Evolutionary conservation across 2,329 filamentous ascomycete species (phyloP).

Genomic region (Ascochyta lentis): DNA sequence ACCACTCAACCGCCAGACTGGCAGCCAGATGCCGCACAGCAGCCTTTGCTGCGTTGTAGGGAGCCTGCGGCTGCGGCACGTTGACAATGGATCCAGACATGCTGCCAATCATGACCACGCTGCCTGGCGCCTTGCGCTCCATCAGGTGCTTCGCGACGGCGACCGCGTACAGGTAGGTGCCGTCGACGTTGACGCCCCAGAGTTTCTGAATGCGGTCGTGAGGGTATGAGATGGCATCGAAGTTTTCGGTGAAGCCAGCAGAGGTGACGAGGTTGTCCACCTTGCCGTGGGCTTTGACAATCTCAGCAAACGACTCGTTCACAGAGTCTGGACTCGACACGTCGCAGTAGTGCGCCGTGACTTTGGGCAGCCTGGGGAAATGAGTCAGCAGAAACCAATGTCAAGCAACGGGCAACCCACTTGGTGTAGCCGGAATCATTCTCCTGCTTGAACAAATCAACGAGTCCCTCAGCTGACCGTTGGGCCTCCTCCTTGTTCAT

Average conservation of each 20-base stretch:
- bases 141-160: slow-evolving; percentile 88
- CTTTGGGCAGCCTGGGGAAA: slow-evolving; percentile 69
- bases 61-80: slow-evolving; percentile 89
- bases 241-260: slow-evolving; percentile 97
- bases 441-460: slow-evolving; percentile 77
- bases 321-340: slow-evolving; percentile 83
- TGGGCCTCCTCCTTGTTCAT: slow-evolving; percentile 89
- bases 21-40: slow-evolving; percentile 87
- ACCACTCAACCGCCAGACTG: slow-evolving; percentile 94
- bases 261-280: slow-evolving; percentile 94
- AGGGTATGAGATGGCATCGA: slow-evolving; percentile 88
- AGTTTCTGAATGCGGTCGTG: slow-evolving; percentile 91
- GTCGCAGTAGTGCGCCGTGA: slow-evolving; percentile 90
- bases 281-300: slow-evolving; percentile 75
- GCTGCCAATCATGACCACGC: slow-evolving; percentile 93
- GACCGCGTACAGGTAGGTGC: slow-evolving; percentile 87
- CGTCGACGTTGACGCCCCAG: slow-evolving; percentile 92
- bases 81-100: slow-evolving; percentile 96
- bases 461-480: slow-evolving; percentile 74
- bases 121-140: slow-evolving; percentile 77
- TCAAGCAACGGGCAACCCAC: slow-evolving; percentile 50
- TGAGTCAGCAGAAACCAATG: not conserved
- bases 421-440: slow-evolving; percentile 64
- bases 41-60: slow-evolving; percentile 93
- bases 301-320: slow-evolving; percentile 72